A percentile compares a stretch with the other conserved stretches of the same genome.
Evolutionary conservation across 306 rosid species (phyloP).

Genomic region (Sphenostylis stenocarpa): DNA sequence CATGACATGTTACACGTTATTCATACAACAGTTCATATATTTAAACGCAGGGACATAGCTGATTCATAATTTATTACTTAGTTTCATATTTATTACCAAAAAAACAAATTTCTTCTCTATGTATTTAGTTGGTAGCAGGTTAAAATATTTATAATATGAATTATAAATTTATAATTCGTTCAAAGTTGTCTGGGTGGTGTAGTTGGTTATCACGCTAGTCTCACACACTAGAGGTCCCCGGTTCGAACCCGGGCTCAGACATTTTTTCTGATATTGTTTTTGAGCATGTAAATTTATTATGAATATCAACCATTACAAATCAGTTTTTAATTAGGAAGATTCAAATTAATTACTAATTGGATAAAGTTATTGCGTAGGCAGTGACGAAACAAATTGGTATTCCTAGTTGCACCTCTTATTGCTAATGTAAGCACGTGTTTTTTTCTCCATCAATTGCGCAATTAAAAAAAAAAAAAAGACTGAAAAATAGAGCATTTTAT

Average conservation of each 20-base stretch:
- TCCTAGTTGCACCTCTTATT: background rate
- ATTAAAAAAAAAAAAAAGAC: too few relatives aligned
- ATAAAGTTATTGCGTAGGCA: constrained; percentile 23
- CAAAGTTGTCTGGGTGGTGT: background rate
- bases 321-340: background rate
- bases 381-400: constrained; percentile 14
- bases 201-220: constrained; percentile 5
- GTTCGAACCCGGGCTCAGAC: constrained; percentile 47
- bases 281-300: too few relatives aligned
- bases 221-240: constrained; percentile 50
- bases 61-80: too few relatives aligned
- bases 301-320: background rate
- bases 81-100: too few relatives aligned
- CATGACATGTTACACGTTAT: too few relatives aligned
- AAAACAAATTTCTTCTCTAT: too few relatives aligned
- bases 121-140: too few relatives aligned
- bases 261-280: too few relatives aligned
- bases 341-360: background rate
- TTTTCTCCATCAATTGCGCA: background rate
- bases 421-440: background rate
- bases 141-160: too few relatives aligned
- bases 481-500: background rate
- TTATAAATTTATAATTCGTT: too few relatives aligned
- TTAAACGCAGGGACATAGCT: too few relatives aligned
- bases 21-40: too few relatives aligned